Conservation (phyloP, 306 rosid species). For the apple (Malus domestica) region ASM211411v1 NC_041793.1:20565501-20566000, state of each 20-base stretch:
- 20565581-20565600: neutral
- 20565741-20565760: neutral
- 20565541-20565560: neutral
- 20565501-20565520: neutral
- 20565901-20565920: too few relatives aligned
- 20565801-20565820: neutral
- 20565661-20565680: neutral
- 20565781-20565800: neutral
- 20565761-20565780: conserved; percentile 4
- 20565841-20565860: too few relatives aligned
- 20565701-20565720: neutral
- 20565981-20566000: too few relatives aligned
- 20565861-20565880: too few relatives aligned
- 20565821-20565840: too few relatives aligned
- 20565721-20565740: neutral
- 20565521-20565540: neutral
- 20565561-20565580: neutral
- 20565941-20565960: too few relatives aligned
- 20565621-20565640: neutral
- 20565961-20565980: too few relatives aligned
- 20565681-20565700: neutral
- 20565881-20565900: too few relatives aligned
- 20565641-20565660: neutral
- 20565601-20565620: neutral
- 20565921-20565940: too few relatives aligned